Conservation (phyloP, 2,329 filamentous ascomycete genomes). For the Neurospora sp. region DNA sequence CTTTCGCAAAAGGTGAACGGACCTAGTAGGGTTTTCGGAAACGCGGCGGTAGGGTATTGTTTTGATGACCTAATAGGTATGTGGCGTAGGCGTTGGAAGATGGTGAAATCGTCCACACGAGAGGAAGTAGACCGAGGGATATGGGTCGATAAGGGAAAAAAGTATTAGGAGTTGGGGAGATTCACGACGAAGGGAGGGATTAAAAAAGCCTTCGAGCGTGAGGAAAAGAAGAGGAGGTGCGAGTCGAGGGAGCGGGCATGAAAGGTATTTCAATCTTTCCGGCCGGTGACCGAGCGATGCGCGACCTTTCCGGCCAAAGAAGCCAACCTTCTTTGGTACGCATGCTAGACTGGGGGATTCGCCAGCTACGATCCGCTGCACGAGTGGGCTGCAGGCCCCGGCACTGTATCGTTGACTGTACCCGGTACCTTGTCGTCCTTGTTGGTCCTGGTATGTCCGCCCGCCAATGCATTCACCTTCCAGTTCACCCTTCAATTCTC, state of each 20-base stretch:
- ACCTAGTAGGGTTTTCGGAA: slow-evolving; percentile 10
- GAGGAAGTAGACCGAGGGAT: slow-evolving; percentile 12
- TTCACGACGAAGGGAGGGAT: slow-evolving; percentile 38
- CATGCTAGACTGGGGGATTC: slow-evolving; percentile 6
- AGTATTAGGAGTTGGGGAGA: slow-evolving; percentile 19
- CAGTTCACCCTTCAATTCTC: not conserved
- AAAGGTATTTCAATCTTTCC: slow-evolving; percentile 20
- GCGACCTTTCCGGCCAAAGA: slow-evolving; percentile 15
- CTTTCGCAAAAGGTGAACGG: not conserved
- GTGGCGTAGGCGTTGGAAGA: slow-evolving; percentile 8
- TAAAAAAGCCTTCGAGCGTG: slow-evolving; percentile 40
- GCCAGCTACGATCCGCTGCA: slow-evolving; percentile 8
- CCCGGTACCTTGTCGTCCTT: slow-evolving; percentile 8
- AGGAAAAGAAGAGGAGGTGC: slow-evolving; percentile 19
- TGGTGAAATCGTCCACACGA: slow-evolving; percentile 13
- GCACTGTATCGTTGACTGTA: slow-evolving; percentile 11
- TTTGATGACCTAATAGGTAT: slow-evolving; percentile 17
- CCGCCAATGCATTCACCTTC: not conserved
- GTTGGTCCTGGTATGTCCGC: not conserved
- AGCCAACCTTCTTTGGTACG: slow-evolving; percentile 13
- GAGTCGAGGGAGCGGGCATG: slow-evolving; percentile 11
- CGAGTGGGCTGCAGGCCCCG: not conserved
- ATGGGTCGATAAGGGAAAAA: slow-evolving; percentile 13
- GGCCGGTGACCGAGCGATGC: slow-evolving; percentile 10
- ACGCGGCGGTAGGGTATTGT: slow-evolving; percentile 12